Conservation (phyloP, 148 eudicot species). For the Chenopodium suecicum region DNA sequence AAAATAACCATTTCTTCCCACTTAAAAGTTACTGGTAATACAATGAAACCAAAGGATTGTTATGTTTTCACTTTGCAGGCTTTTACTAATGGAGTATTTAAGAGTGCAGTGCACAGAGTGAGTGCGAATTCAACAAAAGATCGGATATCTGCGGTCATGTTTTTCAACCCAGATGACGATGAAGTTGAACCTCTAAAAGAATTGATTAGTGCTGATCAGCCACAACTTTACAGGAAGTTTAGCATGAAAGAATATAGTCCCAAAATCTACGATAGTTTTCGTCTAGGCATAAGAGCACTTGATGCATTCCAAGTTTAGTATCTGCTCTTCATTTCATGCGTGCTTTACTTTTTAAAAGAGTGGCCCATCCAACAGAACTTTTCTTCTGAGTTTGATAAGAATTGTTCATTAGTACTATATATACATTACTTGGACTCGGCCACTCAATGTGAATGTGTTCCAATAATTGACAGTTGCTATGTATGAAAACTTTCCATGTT, state of each 20-base stretch:
- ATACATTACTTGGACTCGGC: too few relatives aligned
- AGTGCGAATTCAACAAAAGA: conserved; percentile 27
- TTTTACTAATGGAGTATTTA: conserved; percentile 40
- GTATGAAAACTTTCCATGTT: too few relatives aligned
- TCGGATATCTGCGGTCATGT: conserved; percentile 33
- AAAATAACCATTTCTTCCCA: background rate
- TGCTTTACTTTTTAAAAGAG: too few relatives aligned
- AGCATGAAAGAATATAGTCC: background rate
- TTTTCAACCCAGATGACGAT: conserved; percentile 20
- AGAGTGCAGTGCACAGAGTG: conserved; percentile 49
- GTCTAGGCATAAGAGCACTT: background rate
- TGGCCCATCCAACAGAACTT: too few relatives aligned
- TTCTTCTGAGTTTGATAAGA: too few relatives aligned
- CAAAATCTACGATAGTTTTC: background rate
- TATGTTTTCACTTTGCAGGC: conserved; percentile 21
- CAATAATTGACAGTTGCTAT: too few relatives aligned
- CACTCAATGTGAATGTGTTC: too few relatives aligned
- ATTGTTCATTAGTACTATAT: too few relatives aligned
- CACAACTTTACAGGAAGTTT: conserved; percentile 37
- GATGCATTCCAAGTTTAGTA: conserved; percentile 12
- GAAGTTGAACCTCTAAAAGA: conserved; percentile 31
- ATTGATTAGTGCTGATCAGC: conserved; percentile 25
- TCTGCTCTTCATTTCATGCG: background rate
- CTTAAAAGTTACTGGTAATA: background rate
- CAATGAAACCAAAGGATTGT: background rate